Percentiles rank a stretch among this genome's conserved stretches.
Evolutionary conservation across 2,329 filamentous ascomycete genomes (phyloP).

Genomic region (Pseudogymnoascus sp.): DNA sequence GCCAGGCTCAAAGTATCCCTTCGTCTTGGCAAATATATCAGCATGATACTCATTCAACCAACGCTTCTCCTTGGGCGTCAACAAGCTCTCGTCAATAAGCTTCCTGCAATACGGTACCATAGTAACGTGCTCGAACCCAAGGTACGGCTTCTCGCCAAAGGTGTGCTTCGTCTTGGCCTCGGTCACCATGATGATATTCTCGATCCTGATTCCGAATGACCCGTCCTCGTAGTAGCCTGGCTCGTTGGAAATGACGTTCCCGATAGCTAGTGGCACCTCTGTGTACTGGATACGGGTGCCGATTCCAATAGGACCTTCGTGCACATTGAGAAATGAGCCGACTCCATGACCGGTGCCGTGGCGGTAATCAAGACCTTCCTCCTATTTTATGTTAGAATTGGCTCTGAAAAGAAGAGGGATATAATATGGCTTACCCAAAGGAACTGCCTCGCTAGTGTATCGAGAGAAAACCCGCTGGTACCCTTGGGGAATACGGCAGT

Average conservation of each 20-base stretch:
- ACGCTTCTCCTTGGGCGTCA: slow-evolving; percentile 65
- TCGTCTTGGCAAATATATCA: slow-evolving; percentile 76
- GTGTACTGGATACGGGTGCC: slow-evolving; percentile 86
- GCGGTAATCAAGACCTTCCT: slow-evolving; percentile 82
- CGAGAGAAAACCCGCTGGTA: slow-evolving; percentile 86
- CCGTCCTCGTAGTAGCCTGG: slow-evolving; percentile 97
- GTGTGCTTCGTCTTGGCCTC: slow-evolving; percentile 80
- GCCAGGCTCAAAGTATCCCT: slow-evolving; percentile 65
- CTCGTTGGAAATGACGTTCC: slow-evolving; percentile 93
- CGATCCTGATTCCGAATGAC: slow-evolving; percentile 87
- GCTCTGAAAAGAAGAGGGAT: background rate
- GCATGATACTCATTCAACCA: slow-evolving; percentile 85
- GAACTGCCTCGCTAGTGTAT: slow-evolving; percentile 79
- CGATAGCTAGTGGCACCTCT: slow-evolving; percentile 80
- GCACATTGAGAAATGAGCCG: slow-evolving; percentile 90
- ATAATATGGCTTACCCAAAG: slow-evolving; percentile 60
- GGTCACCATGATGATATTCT: slow-evolving; percentile 87
- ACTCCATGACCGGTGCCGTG: slow-evolving; percentile 96
- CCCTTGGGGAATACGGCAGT: slow-evolving; percentile 86
- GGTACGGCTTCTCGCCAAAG: slow-evolving; percentile 88
- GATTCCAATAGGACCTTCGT: slow-evolving; percentile 94
- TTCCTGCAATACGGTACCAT: slow-evolving; percentile 93
- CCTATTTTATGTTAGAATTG: slow-evolving; percentile 29
- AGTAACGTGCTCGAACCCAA: slow-evolving; percentile 94
- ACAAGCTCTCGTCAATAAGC: slow-evolving; percentile 64